Percentiles rank a stretch among this genome's conserved stretches.
These are phyloP conservation scores for Aspergillus ruber DNA, from an alignment of 2,329 filamentous ascomycete species.

Conservation along the genomic window DNA sequence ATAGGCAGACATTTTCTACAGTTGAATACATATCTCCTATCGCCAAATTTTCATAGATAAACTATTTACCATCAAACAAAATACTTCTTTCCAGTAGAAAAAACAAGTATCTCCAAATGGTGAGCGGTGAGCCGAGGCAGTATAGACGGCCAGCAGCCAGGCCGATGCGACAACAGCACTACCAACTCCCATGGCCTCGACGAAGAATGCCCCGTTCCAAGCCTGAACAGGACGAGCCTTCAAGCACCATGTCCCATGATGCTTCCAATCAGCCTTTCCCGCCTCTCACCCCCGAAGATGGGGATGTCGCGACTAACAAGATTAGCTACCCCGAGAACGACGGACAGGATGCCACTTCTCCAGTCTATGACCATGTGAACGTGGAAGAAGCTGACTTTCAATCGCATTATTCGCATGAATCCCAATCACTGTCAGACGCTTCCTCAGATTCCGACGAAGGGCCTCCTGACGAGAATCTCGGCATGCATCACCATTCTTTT, in stretches of 20 bases:
- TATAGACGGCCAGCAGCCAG: slow-evolving; percentile 1
- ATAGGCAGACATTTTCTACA: too few species aligned
- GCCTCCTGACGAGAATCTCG: slow-evolving; percentile 22
- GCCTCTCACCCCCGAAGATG: slow-evolving; percentile 15
- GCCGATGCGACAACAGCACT: neutral
- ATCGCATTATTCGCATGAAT: slow-evolving; percentile 39
- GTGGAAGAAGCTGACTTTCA: slow-evolving; percentile 39
- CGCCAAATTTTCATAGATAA: too few species aligned
- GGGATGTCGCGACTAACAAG: slow-evolving; percentile 16
- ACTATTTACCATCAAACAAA: neutral
- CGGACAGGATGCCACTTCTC: slow-evolving; percentile 23
- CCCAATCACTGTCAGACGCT: slow-evolving; percentile 31
- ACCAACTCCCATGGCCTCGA: neutral
- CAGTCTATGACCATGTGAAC: slow-evolving; percentile 22
- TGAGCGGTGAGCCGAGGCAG: slow-evolving; percentile 11
- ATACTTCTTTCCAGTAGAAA: neutral
- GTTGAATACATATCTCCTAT: too few species aligned
- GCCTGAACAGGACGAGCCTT: neutral
- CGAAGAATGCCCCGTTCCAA: neutral
- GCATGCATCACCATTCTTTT: slow-evolving; percentile 29
- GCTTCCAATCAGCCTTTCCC: slow-evolving; percentile 28
- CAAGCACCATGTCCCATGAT: neutral
- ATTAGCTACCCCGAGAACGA: slow-evolving; percentile 18
- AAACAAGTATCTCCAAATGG: neutral
- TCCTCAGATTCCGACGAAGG: slow-evolving; percentile 27